Evolutionary conservation across 345 rosid genomes (phyloP), one percentile per base, ranked within the genome.

Genomic region (Excoecaria cochinchinensis): DNA sequence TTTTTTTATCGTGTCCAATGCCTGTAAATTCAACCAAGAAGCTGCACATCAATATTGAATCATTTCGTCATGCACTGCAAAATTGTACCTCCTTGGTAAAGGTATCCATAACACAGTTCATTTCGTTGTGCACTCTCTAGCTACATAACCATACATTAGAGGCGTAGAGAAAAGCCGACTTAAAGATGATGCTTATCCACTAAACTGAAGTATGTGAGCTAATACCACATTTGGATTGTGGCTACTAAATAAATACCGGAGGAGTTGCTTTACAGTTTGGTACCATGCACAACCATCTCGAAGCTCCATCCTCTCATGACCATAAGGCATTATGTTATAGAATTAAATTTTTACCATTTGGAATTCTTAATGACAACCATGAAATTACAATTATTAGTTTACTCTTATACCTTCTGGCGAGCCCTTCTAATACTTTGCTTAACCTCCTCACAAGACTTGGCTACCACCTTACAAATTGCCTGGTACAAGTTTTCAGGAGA

Each of bases 391-490:
- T 46, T 12, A 38, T 36, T 51, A 16, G n/a, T 63, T 44, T 25
- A 64, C n/a, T 25, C 15, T 2, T 8, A 53, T 85, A 92, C 99
- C 97, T 95, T 92, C 70, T 91, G 97, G 36, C 97, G 86, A 24
- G 97, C 89, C 79, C 97, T 93, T 87, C 99, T 79, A 72, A 95
- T 80, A 84, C 98, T 95, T 85, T 90, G 97, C 82, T 89, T 95
- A 56, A 88, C 96, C 80, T 90, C 98, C 84, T 95, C 98, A 77
- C 92, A 84, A 24, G 96, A 91, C 85, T 87, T 95, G 65, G 93
- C 62, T 10, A 95, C 96, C 71, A 95, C 89, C 87, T 95, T 95
- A 82, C 89, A 85, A 87, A 95, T 86, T 7, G 96, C 98, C 99
- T 91, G 88, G 42, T 44, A 46, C 39, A 61, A 9, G 73, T 22